phyloP scores from a whole-genome alignment of 2,329 filamentous ascomycete genomes.

The Neurospora crassa region DNA sequence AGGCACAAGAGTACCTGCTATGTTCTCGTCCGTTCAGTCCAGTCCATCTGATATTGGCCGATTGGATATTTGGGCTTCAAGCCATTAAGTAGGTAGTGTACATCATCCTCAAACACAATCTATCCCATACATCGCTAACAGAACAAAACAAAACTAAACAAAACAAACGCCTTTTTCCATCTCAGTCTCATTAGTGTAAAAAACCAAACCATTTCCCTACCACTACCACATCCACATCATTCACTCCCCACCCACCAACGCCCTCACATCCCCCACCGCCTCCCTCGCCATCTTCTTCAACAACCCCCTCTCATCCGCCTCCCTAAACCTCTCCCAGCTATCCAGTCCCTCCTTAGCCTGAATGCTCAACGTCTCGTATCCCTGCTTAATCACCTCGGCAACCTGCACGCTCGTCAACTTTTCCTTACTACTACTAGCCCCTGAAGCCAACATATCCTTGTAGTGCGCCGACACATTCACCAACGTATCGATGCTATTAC shows the following conservation, averaged over 20 bases:
- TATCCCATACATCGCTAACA: background rate
- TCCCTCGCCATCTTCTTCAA: conserved; percentile 81
- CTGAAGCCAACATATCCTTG: conserved; percentile 65
- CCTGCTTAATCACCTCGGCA: conserved; percentile 85
- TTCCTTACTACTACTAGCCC: background rate
- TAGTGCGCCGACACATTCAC: conserved; percentile 81
- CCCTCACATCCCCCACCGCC: conserved; percentile 54
- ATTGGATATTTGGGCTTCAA: background rate
- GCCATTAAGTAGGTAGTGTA: background rate
- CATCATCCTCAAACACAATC: background rate
- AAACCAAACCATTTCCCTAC: no score
- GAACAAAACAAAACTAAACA: background rate
- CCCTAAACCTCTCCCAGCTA: conserved; percentile 76
- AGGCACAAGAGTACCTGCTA: background rate
- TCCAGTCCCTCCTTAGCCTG: conserved; percentile 80
- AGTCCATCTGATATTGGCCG: background rate
- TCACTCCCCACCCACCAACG: conserved; percentile 33
- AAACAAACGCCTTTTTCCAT: background rate
- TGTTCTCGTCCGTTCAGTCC: background rate
- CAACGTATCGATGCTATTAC: conserved; percentile 72
- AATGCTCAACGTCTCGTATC: conserved; percentile 90
- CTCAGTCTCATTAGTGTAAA: background rate
- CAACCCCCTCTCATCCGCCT: conserved; percentile 73
- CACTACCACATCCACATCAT: background rate
- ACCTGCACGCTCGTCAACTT: conserved; percentile 77